phyloP scores from a whole-genome alignment of 139 green algal species.

The Chlamydomonas eustigma region DNA sequence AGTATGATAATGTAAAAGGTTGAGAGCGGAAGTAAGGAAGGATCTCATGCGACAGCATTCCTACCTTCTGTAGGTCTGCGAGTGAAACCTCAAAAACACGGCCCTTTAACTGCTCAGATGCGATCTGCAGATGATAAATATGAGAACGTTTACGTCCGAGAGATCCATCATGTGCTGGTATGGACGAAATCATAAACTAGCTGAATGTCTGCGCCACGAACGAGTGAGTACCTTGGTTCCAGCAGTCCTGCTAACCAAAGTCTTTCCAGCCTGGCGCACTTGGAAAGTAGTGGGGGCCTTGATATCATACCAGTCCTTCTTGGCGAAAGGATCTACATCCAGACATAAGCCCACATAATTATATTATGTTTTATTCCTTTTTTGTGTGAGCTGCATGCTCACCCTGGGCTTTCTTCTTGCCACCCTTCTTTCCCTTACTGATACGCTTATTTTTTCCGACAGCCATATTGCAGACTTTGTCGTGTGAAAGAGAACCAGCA shows the following conservation, averaged over 20 bases:
- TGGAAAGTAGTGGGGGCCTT: conserved; percentile 97
- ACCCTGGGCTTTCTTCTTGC: conserved; percentile 77
- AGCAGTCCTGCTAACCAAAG: conserved; percentile 91
- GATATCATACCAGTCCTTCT: conserved; percentile 99
- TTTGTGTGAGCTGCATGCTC: neutral
- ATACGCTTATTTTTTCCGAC: conserved; percentile 98
- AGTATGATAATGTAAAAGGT: neutral
- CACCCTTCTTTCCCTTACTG: conserved; percentile 97
- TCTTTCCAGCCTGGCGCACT: conserved; percentile 93
- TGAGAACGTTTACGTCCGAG: too few species aligned
- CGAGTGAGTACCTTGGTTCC: conserved; percentile 88
- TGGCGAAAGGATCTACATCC: conserved; percentile 91
- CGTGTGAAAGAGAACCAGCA: neutral
- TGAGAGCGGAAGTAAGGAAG: neutral
- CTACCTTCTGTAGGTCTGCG: conserved; percentile 94
- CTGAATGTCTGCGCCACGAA: too few species aligned
- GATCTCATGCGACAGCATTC: neutral
- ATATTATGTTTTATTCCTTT: too few species aligned
- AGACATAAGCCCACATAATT: too few species aligned
- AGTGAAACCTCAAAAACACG: conserved; percentile 94
- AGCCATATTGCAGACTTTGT: conserved; percentile 13
- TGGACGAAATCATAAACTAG: too few species aligned
- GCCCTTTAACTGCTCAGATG: conserved; percentile 96
- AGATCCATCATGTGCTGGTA: too few species aligned
- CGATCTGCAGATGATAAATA: conserved; percentile 92